phyloP scores from a whole-genome alignment of 1,284 basidiomycete species.

The Trichosporon coremiiforme region DNA sequence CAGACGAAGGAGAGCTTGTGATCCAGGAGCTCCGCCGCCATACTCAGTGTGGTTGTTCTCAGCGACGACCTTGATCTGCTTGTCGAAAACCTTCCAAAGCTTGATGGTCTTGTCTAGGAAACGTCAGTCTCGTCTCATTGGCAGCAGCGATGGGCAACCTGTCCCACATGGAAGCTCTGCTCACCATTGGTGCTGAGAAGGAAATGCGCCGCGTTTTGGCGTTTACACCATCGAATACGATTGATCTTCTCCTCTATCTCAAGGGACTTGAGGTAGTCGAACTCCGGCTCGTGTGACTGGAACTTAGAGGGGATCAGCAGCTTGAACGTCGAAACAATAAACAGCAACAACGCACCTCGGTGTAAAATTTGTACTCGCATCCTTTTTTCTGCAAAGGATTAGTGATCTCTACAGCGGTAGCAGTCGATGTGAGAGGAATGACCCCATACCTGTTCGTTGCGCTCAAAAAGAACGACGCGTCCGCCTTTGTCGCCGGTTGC shows the following conservation, averaged over 20 bases:
- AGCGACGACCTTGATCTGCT: slow-evolving; percentile 91
- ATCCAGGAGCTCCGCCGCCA: slow-evolving; percentile 61
- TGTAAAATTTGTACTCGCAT: slow-evolving; percentile 99
- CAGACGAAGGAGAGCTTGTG: slow-evolving; percentile 66
- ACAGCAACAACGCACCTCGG: slow-evolving; percentile 63
- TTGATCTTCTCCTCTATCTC: slow-evolving; percentile 99
- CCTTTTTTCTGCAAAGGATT: slow-evolving; percentile 81
- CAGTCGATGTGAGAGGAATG: background rate
- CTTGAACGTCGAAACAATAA: slow-evolving; percentile 8
- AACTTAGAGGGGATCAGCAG: slow-evolving; percentile 55
- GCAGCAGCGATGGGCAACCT: background rate
- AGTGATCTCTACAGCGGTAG: background rate
- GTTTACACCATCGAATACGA: slow-evolving; percentile 99
- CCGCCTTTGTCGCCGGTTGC: slow-evolving; percentile 99
- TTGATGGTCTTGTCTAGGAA: slow-evolving; percentile 97
- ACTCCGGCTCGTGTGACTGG: slow-evolving; percentile 99
- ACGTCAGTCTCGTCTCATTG: slow-evolving; percentile 3
- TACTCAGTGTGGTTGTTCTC: slow-evolving; percentile 94
- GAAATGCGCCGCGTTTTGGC: slow-evolving; percentile 97
- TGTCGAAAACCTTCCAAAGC: slow-evolving; percentile 99
- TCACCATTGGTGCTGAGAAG: slow-evolving; percentile 93
- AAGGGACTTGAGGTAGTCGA: slow-evolving; percentile 98
- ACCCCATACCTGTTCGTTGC: slow-evolving; percentile 86
- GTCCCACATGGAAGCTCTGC: slow-evolving; percentile 30
- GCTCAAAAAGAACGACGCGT: slow-evolving; percentile 96